A percentile compares a stretch with the other conserved stretches of the same genome.
phyloP scores from a whole-genome alignment of 2,329 filamentous ascomycete species.

The Dryadomyces sulphureus region DNA sequence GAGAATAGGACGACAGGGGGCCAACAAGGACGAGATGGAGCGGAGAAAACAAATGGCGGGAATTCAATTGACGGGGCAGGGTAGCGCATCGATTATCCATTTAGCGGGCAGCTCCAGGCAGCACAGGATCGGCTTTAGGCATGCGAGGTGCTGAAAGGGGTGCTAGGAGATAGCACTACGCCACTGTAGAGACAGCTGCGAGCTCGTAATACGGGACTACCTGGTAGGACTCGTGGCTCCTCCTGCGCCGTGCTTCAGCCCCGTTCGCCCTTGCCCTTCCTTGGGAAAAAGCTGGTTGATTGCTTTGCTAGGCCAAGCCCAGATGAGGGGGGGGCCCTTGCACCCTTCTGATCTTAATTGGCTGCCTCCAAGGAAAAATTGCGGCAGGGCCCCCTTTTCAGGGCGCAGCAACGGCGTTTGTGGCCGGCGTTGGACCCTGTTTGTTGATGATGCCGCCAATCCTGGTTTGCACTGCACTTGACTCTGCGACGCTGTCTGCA shows the following conservation, averaged over 20 bases:
- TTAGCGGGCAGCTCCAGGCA: constrained; percentile 1
- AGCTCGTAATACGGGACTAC: too few species aligned
- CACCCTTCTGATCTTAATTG: background rate
- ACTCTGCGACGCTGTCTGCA: background rate
- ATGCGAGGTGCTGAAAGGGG: background rate
- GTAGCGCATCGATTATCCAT: constrained; percentile 4
- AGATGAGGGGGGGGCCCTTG: background rate
- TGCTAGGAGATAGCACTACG: background rate
- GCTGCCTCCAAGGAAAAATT: background rate
- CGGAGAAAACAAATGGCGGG: constrained; percentile 5
- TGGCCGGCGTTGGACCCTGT: background rate
- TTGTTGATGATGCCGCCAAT: background rate
- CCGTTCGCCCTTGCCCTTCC: too few species aligned
- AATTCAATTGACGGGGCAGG: constrained; percentile 7
- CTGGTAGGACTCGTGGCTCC: too few species aligned
- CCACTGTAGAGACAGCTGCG: too few species aligned
- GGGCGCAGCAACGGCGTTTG: constrained; percentile 2
- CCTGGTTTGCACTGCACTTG: background rate
- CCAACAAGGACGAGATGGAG: background rate
- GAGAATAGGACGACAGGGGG: background rate
- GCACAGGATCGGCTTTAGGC: background rate
- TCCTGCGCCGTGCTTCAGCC: too few species aligned
- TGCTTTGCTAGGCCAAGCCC: too few species aligned
- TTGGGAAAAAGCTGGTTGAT: too few species aligned
- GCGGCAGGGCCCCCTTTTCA: constrained; percentile 1